Evolutionary conservation across 768 basidiomycete species (phyloP).

Genomic region (Sporobolomyces pararoseus): DNA sequence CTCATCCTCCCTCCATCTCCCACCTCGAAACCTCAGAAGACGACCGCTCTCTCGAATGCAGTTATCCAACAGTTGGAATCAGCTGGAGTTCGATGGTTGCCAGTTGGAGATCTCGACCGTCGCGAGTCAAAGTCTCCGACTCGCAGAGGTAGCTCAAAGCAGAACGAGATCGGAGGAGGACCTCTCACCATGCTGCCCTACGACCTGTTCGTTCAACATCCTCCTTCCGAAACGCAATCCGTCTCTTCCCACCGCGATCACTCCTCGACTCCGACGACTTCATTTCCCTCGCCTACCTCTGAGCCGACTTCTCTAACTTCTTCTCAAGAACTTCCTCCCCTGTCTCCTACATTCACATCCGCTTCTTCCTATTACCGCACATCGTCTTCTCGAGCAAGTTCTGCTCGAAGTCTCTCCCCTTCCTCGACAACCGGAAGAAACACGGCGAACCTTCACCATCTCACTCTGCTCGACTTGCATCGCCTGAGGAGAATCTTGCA

Average conservation of each 20-base stretch:
- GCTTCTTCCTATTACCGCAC: not conserved
- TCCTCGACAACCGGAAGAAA: constrained; percentile 3
- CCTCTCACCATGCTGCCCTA: constrained; percentile 27
- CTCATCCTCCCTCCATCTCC: constrained; percentile 35
- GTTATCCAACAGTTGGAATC: constrained; percentile 27
- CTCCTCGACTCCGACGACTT: not conserved
- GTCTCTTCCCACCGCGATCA: not conserved
- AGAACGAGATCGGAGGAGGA: not conserved
- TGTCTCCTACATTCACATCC: constrained; percentile 6
- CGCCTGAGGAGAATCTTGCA: constrained; percentile 11
- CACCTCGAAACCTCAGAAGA: constrained; percentile 33
- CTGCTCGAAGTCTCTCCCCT: constrained; percentile 4
- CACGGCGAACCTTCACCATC: constrained; percentile 3
- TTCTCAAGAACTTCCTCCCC: constrained; percentile 23
- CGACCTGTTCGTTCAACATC: constrained; percentile 23
- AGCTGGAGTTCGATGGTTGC: constrained; percentile 28
- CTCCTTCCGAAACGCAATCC: not conserved
- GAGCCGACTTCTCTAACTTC: constrained; percentile 17
- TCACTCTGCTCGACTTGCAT: constrained; percentile 8
- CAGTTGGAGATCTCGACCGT: not conserved
- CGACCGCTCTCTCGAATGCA: constrained; percentile 13
- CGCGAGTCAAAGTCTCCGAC: constrained; percentile 1
- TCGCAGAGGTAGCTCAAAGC: not conserved
- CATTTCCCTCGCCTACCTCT: constrained; percentile 8
- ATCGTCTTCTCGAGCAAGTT: constrained; percentile 9